Conservation (phyloP, 768 basidiomycete genomes). For the Collybiopsis luxurians region DNA sequence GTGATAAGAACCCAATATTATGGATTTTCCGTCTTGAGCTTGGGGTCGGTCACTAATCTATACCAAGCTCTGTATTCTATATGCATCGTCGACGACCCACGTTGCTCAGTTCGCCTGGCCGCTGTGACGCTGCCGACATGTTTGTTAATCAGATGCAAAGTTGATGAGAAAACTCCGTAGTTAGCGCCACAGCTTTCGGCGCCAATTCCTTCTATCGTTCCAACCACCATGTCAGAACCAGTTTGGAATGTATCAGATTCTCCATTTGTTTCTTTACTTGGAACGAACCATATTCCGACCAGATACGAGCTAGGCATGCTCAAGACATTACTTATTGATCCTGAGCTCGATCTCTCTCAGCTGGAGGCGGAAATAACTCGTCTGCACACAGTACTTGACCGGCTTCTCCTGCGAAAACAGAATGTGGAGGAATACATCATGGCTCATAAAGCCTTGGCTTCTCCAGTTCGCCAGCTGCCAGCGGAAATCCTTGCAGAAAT, state of each 20-base stretch:
- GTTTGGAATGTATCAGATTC: background rate
- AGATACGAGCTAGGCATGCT: background rate
- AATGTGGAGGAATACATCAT: slow-evolving; percentile 6
- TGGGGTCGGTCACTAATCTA: no score
- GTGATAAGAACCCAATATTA: no score
- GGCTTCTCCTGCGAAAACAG: background rate
- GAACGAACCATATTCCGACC: background rate
- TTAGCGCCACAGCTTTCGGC: no score
- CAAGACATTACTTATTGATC: background rate
- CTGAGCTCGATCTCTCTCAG: background rate
- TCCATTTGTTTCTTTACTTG: background rate
- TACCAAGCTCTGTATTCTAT: no score
- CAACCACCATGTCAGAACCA: no score
- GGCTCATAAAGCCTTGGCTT: slow-evolving; percentile 20
- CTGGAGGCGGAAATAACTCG: background rate
- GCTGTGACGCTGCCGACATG: no score
- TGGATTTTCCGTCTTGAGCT: no score
- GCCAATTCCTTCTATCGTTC: no score
- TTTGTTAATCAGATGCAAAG: no score
- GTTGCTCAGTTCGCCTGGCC: no score
- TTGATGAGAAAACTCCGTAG: no score
- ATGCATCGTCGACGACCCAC: no score
- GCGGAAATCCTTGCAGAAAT: slow-evolving; percentile 22
- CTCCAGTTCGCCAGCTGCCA: slow-evolving; percentile 21
- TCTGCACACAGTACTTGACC: background rate